Percentiles rank a stretch among this genome's conserved stretches.
phyloP scores from a whole-genome alignment of 2,329 filamentous ascomycete species.

The Chrysoporthe deuterocubensis region DNA sequence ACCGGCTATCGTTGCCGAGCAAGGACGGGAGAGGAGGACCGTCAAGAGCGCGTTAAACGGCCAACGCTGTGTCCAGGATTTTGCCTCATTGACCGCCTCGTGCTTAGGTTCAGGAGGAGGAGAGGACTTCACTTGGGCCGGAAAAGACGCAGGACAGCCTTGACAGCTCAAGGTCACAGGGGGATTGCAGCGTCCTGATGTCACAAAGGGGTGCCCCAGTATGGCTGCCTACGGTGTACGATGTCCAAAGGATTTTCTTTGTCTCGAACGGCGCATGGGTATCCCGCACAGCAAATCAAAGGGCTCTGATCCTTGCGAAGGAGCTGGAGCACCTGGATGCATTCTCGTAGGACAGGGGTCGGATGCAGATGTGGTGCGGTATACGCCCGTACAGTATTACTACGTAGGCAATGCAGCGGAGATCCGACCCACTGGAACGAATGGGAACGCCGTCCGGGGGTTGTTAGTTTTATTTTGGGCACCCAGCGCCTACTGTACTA shows the following conservation, averaged over 20 bases:
- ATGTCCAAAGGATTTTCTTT: constrained; percentile 3
- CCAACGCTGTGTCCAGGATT: background rate
- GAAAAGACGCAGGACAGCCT: background rate
- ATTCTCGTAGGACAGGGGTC: background rate
- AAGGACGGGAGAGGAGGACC: background rate
- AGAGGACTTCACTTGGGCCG: too few species aligned
- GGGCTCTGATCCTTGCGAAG: background rate
- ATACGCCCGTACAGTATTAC: background rate
- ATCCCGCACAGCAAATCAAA: background rate
- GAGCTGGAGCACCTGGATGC: background rate
- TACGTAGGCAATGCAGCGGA: background rate
- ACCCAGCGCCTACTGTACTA: constrained; percentile 2
- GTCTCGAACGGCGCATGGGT: background rate
- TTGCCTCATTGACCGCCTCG: background rate
- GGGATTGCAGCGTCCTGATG: background rate
- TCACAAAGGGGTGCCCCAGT: background rate
- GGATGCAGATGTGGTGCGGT: background rate
- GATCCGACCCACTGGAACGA: background rate
- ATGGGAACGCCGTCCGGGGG: background rate
- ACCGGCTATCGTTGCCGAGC: background rate
- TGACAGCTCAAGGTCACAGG: background rate
- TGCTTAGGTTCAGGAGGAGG: too few species aligned
- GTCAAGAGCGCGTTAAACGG: background rate
- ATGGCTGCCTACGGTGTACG: background rate
- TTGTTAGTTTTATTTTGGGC: background rate